Evolutionary conservation across 352 stramenopile species (phyloP).

Genomic region (Globisporangium camurandrum): DNA sequence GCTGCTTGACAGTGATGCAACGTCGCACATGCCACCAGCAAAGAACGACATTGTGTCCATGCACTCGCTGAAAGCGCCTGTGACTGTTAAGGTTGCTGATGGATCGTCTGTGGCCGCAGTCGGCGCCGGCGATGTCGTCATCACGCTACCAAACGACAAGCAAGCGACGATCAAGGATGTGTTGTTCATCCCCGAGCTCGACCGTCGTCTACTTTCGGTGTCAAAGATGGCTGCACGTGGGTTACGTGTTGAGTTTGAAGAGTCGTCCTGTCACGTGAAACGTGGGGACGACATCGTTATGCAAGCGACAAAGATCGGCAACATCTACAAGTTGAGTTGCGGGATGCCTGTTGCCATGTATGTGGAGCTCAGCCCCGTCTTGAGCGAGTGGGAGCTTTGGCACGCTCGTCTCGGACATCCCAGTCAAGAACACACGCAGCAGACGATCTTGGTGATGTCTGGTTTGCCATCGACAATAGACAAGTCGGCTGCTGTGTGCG

Average conservation of each 20-base stretch:
- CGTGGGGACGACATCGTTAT: background rate
- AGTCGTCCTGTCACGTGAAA: background rate
- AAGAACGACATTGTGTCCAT: background rate
- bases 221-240: constrained; percentile 8
- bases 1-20: background rate
- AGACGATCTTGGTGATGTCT: background rate
- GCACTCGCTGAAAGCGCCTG: background rate
- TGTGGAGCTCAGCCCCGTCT: constrained; percentile 2
- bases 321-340: background rate
- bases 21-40: background rate
- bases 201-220: constrained; percentile 14
- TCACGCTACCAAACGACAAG: background rate
- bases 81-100: background rate
- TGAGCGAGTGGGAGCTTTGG: constrained; percentile 16
- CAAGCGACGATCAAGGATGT: constrained; percentile 10
- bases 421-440: background rate
- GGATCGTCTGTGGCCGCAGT: background rate
- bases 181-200: constrained; percentile 8
- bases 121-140: background rate
- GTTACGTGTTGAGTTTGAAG: constrained; percentile 11
- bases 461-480: background rate
- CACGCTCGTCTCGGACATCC: constrained; percentile 14
- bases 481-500: background rate
- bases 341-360: constrained; percentile 3
- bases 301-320: background rate